These are phyloP conservation scores for Saprolegnia diclina DNA, from an alignment of 352 stramenopile species.

Conservation along the genomic window DNA sequence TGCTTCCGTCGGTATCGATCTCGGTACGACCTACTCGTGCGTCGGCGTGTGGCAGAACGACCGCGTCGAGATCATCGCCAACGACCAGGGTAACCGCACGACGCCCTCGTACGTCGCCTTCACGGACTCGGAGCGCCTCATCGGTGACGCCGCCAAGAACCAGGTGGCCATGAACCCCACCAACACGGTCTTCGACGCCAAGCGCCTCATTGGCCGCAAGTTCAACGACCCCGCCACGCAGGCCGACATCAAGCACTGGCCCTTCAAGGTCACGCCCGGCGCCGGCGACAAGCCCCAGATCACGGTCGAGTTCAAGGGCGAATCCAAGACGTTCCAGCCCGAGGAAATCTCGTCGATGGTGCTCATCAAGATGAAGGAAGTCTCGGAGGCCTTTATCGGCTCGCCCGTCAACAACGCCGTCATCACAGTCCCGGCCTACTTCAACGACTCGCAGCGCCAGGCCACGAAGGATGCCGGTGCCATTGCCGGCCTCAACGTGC, in stretches of 20 bases:
- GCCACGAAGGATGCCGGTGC: constrained; percentile 90
- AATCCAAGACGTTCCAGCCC: constrained; percentile 74
- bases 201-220: constrained; percentile 93
- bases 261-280: constrained; percentile 74
- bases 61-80: constrained; percentile 94
- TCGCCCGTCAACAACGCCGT: constrained; percentile 71
- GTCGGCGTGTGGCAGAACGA: constrained; percentile 97
- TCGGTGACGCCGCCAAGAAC: constrained; percentile 93
- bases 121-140: constrained; percentile 91
- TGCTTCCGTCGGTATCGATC: constrained; percentile 94
- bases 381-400: constrained; percentile 40
- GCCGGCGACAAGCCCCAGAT: constrained; percentile 75
- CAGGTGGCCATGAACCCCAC: constrained; percentile 90
- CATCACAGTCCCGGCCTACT: constrained; percentile 93
- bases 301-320: constrained; percentile 78
- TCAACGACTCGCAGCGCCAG: constrained; percentile 93
- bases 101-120: constrained; percentile 96
- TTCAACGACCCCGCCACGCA: constrained; percentile 89
- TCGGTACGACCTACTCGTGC: constrained; percentile 96
- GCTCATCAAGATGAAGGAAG: constrained; percentile 74
- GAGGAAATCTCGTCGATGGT: constrained; percentile 88
- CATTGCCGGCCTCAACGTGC: constrained; percentile 90
- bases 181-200: constrained; percentile 97
- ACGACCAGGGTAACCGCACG: constrained; percentile 93
- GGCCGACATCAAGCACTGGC: constrained; percentile 58